Evolutionary conservation across 2,329 filamentous ascomycete species (phyloP).

Genomic region (Fusarium austroafricanum): DNA sequence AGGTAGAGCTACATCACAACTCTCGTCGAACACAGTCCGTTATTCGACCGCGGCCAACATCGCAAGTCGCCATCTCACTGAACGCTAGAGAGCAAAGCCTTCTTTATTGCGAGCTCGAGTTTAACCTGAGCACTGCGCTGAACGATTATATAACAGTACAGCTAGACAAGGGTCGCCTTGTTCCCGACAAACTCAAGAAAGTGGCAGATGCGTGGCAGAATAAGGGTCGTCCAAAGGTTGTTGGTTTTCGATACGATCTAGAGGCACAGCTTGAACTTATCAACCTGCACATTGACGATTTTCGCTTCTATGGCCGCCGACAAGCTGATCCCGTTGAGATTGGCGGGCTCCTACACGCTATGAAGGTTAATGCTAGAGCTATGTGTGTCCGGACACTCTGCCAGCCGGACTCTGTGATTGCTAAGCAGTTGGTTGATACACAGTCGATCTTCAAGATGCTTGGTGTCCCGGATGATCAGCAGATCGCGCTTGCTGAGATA

Average conservation of each 20-base stretch:
- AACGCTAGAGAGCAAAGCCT: conserved; percentile 68
- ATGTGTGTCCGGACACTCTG: conserved; percentile 68
- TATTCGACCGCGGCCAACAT: conserved; percentile 45
- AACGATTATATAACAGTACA: conserved; percentile 65
- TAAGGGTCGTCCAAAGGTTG: conserved; percentile 65
- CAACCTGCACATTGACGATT: conserved; percentile 61
- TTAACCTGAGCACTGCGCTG: conserved; percentile 61
- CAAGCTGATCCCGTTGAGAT: conserved; percentile 59
- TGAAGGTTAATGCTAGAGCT: conserved; percentile 63
- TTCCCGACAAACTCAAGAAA: conserved; percentile 62
- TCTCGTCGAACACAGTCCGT: conserved; percentile 49
- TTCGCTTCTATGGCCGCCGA: conserved; percentile 65
- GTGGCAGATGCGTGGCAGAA: conserved; percentile 64
- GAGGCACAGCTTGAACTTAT: conserved; percentile 71
- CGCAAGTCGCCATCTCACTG: conserved; percentile 61
- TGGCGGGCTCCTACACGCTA: conserved; percentile 61
- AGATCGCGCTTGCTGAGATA: conserved; percentile 62
- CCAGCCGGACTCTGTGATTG: conserved; percentile 68
- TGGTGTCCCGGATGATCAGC: conserved; percentile 57
- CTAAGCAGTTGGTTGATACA: conserved; percentile 67
- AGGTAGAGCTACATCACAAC: conserved; percentile 54
- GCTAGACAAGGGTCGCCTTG: conserved; percentile 66
- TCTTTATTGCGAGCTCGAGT: conserved; percentile 70
- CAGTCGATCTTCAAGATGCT: conserved; percentile 64
- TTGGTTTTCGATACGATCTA: conserved; percentile 69